These are phyloP conservation scores for Ceratobasidium sp. DNA, from an alignment of 1,284 basidiomycete species.

Conservation along the genomic window DNA sequence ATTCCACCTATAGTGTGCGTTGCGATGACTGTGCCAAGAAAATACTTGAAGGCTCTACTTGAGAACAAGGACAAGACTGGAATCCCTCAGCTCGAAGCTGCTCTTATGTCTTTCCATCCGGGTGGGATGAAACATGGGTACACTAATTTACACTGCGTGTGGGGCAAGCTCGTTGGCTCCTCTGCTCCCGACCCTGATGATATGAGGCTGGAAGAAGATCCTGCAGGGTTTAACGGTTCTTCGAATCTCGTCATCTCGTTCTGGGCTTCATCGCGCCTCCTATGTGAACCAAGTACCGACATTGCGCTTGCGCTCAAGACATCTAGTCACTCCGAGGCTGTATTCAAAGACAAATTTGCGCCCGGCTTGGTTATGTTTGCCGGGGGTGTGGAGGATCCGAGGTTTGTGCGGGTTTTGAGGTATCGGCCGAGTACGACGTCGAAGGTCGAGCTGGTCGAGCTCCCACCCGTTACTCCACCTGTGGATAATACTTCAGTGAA, in stretches of 20 bases:
- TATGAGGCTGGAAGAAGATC: constrained; percentile 20
- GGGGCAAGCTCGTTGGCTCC: too few species aligned
- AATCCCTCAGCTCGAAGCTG: neutral
- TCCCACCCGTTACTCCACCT: neutral
- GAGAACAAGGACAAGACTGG: neutral
- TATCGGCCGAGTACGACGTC: constrained; percentile 44
- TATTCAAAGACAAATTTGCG: too few species aligned
- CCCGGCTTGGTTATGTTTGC: too few species aligned
- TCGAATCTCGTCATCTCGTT: constrained; percentile 14
- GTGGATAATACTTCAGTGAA: neutral
- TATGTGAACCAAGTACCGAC: neutral
- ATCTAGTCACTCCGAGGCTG: neutral
- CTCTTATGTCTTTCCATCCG: neutral
- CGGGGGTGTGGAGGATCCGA: too few species aligned
- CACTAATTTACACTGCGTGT: neutral
- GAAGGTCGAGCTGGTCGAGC: neutral
- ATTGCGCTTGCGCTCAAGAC: neutral
- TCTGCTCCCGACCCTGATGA: too few species aligned
- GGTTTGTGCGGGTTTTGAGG: constrained; percentile 55
- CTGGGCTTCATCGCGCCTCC: neutral
- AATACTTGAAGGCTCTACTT: neutral
- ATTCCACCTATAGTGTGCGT: constrained; percentile 15
- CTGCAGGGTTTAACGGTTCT: neutral
- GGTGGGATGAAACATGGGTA: neutral
- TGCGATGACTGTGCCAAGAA: neutral